Base-by-base conservation (phyloP, 2,329 filamentous ascomycete genomes). In the Alternaria angustiovoidea region DNA sequence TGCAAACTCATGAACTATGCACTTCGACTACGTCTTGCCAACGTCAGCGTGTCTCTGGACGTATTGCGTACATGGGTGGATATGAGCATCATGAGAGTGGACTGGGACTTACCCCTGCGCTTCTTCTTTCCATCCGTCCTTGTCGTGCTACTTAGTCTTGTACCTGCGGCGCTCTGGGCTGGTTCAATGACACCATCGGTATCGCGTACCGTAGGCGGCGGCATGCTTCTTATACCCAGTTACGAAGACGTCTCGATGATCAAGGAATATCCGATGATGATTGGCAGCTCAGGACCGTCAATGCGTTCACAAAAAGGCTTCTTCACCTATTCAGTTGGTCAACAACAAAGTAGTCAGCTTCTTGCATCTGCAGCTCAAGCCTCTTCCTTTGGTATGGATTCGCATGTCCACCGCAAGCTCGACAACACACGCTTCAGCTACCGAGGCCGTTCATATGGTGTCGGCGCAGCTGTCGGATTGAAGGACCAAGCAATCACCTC, bases 381-480 rank as follows among this genome's bases (percentile, higher is more conserved):
- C 18, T 72, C 70, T 5, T 70, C 70, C 11, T 54, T 59, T 6
- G 65, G 64, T 7, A 56, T 36, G 9, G 61, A 48, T 3, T 58
- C 55, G 6, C 61, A 62, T 38, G 38, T 68, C 28, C 71, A 72
- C 59, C 61, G 67, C n/a, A 73, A 73, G 46, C 62, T 68, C 16
- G 71, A 73, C 62, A 73, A 72, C 46, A 70, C 70, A 1, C 70
- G 68, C 22, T 74, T 70, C 55, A 73, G 69, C 49, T 73, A 73
- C 53, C 54, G 57, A 5, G 70, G 70, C 46, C 78, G 81, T 66
- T 77, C 79, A 1, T 81, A 81, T 66, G 80, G 80, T 66, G 79
- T 81, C 20, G 80, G 79, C 55, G 78, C 79, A 47, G 75, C 81
- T n/a, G 72, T 79, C 7, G 69, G 70, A 12, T 59, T 74, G 5